These are phyloP conservation scores for Fusarium hostae DNA, from an alignment of 2,329 filamentous ascomycete species.

Conservation along the genomic window DNA sequence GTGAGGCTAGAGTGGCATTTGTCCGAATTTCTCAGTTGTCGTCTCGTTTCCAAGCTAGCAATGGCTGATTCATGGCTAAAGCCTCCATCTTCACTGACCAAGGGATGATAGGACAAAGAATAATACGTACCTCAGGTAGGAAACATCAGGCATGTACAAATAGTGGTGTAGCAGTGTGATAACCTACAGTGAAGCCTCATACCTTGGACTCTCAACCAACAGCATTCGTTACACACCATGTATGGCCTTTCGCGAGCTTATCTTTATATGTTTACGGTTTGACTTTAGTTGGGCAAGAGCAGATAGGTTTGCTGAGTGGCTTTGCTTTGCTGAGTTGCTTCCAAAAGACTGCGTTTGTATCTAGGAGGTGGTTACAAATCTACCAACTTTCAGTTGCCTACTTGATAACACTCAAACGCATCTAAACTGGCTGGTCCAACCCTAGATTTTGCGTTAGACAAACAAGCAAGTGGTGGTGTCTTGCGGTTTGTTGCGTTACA, in stretches of 20 bases:
- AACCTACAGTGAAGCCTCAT: not conserved
- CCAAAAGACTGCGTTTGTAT: too few species aligned
- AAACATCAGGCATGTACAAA: not conserved
- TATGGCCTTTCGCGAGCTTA: fast-evolving
- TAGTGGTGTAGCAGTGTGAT: not conserved
- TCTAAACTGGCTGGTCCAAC: not conserved
- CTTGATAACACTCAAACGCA: not conserved
- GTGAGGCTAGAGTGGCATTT: not conserved
- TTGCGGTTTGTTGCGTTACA: not conserved
- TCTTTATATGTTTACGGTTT: not conserved
- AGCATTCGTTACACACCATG: too few species aligned
- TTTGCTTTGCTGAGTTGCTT: fast-evolving
- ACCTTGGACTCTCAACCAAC: not conserved
- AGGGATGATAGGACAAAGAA: fast-evolving
- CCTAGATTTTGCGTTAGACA: not conserved
- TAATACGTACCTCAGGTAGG: fast-evolving
- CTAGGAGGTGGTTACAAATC: not conserved
- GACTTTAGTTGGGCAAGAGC: too few species aligned
- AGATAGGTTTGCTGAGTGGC: fast-evolving
- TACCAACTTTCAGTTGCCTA: not conserved
- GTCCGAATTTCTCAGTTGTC: not conserved
- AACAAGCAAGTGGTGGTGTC: not conserved
- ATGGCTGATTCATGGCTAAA: not conserved
- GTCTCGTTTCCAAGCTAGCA: not conserved
- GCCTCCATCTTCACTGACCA: not conserved